These are phyloP conservation scores for Raphidocelis subcapitata DNA, from an alignment of 139 green algal genomes.

Conservation along the genomic window DNA sequence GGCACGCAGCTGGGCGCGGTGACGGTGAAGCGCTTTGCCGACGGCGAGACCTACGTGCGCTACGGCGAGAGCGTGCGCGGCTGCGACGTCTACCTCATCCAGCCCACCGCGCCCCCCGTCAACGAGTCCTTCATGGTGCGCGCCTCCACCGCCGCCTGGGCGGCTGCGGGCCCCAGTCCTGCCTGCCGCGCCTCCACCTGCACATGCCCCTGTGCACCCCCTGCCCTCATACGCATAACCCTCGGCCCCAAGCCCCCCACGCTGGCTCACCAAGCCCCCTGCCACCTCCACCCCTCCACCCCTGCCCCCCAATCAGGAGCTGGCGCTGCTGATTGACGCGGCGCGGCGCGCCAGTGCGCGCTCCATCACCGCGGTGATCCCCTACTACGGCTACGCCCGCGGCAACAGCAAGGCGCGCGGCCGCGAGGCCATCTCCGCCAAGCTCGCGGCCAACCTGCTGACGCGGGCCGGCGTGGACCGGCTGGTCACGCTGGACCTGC, in stretches of 20 bases:
- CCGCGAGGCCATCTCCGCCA: slow-evolving; percentile 87
- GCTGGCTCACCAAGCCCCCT: too few relatives aligned
- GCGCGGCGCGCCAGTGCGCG: slow-evolving; percentile 78
- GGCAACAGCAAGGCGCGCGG: slow-evolving; percentile 79
- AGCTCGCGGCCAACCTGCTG: slow-evolving; percentile 88
- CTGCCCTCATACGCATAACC: too few relatives aligned
- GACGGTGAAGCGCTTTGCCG: slow-evolving; percentile 97
- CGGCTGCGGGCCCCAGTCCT: too few relatives aligned
- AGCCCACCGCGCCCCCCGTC: slow-evolving; percentile 94
- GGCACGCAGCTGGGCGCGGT: slow-evolving; percentile 91
- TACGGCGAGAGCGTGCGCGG: slow-evolving; percentile 92
- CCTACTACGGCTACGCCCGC: slow-evolving; percentile 78
- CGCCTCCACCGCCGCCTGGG: too few relatives aligned
- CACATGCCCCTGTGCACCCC: too few relatives aligned
- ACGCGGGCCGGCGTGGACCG: slow-evolving; percentile 84
- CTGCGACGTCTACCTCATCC: slow-evolving; percentile 98
- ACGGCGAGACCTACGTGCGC: slow-evolving; percentile 97
- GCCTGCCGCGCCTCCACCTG: too few relatives aligned
- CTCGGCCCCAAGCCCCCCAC: too few relatives aligned
- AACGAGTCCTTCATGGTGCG: slow-evolving; percentile 99
- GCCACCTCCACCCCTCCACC: too few relatives aligned
- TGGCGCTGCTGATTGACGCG: slow-evolving; percentile 84
- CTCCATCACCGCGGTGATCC: slow-evolving; percentile 87
- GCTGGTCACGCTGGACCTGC: slow-evolving; percentile 83
- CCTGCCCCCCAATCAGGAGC: too few relatives aligned